Evolutionary conservation across 106 monocot species (phyloP), one percentile per base, ranked within the genome.

Genomic region (Dioscorea alata): DNA sequence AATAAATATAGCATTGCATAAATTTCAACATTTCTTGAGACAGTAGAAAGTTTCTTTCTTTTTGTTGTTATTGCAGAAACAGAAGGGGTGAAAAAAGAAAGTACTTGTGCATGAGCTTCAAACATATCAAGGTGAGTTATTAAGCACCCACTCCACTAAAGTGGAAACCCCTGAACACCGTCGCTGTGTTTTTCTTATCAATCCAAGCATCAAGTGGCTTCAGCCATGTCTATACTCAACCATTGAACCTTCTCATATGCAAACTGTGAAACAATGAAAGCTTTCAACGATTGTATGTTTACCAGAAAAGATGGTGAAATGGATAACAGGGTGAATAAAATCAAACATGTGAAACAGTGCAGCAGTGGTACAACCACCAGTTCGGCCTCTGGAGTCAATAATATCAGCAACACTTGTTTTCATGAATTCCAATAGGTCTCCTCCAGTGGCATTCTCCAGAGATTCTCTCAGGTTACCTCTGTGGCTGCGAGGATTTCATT

Each of bases 191-290:
- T 50, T 96, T 91, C 80, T 96, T 96, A 4, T 96, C 95, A 23
- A 80, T 96, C 95, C 95, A 91, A 14, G 91, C 91, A 33, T n/a
- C n/a, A n/a, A n/a, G n/a, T n/a, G n/a, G 95, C 91, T 18, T 91
- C 91, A 6, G 95, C 91, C 95, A 96, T 91, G 74, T 96, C 95
- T 24, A 95, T 91, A 54, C 91, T 90, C 85, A 91, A 48, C 94
- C 94, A 95, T 73, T 95, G 83, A 56, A 91, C 85, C 79, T 96
- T 96, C 83, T 91, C 91, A 64, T 96, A 91, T 13, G 88, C 91
- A 76, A 88, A 96, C 95, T 96, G 86, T 78, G 61, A 49, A 64
- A 12, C 50, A 18, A 14, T 42, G 20, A 49, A 15, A 34, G 7
- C 34, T 34, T 34, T 34, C 34, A 34, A 34, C 34, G 34, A 34